phyloP scores from a whole-genome alignment of 257 asterid species.

The Solanum pinnatisectum region DNA sequence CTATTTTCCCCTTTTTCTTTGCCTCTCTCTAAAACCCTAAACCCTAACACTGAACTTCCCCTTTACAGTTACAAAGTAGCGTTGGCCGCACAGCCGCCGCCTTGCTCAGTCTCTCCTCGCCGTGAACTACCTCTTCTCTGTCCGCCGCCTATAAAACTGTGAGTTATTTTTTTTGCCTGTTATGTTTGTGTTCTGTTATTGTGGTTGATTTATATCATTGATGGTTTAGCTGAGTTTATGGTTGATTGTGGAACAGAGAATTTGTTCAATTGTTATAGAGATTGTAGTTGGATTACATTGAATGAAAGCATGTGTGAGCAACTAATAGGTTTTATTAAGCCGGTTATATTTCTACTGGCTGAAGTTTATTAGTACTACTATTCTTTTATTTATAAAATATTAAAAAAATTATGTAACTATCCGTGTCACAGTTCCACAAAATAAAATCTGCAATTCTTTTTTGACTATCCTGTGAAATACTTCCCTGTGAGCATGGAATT shows the following conservation, averaged over 20 bases:
- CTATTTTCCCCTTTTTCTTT: background rate
- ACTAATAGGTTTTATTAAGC: background rate
- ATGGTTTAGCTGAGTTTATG: background rate
- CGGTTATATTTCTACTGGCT: background rate
- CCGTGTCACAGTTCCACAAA: background rate
- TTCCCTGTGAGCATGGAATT: background rate
- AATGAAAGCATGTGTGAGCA: background rate
- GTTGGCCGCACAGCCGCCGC: conserved; percentile 9
- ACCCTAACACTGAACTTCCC: background rate
- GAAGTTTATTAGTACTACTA: background rate
- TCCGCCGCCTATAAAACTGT: conserved; percentile 38
- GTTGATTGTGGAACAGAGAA: background rate
- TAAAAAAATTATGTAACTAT: background rate
- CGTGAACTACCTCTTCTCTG: conserved; percentile 35
- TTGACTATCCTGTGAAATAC: background rate
- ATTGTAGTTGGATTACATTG: background rate
- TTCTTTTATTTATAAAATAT: background rate
- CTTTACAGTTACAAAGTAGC: background rate
- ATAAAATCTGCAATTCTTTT: background rate
- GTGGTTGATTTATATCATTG: background rate
- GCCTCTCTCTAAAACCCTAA: background rate
- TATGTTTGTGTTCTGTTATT: background rate
- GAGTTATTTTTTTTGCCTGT: background rate
- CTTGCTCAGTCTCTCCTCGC: conserved; percentile 21
- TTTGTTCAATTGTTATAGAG: background rate